Evolutionary conservation across 73 alveolate genomes (phyloP).

Genomic region (Blepharisma japonicum): DNA sequence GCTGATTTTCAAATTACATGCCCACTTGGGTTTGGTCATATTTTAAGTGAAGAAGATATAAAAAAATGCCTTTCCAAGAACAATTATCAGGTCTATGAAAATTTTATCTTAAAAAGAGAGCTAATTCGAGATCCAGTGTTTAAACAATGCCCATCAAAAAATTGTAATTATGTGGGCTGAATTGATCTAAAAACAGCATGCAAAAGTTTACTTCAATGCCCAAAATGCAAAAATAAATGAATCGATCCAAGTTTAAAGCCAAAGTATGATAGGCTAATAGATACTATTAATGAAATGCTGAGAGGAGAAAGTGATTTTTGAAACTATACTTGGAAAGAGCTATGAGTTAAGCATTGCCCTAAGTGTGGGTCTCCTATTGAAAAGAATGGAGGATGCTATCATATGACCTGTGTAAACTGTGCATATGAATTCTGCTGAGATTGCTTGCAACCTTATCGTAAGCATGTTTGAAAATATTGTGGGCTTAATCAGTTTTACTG

Average conservation of each 20-base stretch:
- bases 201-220: neutral
- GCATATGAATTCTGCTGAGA: slow-evolving; percentile 92
- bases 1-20: neutral
- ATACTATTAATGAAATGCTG: neutral
- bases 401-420: slow-evolving; percentile 90
- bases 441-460: slow-evolving; percentile 73
- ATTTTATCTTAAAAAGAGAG: neutral
- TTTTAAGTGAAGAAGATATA: neutral
- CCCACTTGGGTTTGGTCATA: neutral
- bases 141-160: neutral
- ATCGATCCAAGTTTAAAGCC: slow-evolving; percentile 5
- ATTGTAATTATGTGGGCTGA: neutral
- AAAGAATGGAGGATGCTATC: slow-evolving; percentile 96
- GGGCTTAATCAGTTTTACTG: too few relatives aligned
- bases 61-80: neutral
- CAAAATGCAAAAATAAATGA: neutral
- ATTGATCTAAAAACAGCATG: neutral
- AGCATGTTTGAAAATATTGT: slow-evolving; percentile 28
- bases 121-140: neutral
- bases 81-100: neutral
- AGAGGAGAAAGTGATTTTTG: slow-evolving; percentile 12
- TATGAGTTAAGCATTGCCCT: slow-evolving; percentile 85
- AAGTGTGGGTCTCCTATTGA: slow-evolving; percentile 90
- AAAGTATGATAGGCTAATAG: too few relatives aligned
- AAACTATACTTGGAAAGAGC: slow-evolving; percentile 42